Evolutionary conservation across 2,329 filamentous ascomycete genomes (phyloP), one percentile per base, ranked within the genome.

Genomic region (Phaeophleospora eucalypticola): DNA sequence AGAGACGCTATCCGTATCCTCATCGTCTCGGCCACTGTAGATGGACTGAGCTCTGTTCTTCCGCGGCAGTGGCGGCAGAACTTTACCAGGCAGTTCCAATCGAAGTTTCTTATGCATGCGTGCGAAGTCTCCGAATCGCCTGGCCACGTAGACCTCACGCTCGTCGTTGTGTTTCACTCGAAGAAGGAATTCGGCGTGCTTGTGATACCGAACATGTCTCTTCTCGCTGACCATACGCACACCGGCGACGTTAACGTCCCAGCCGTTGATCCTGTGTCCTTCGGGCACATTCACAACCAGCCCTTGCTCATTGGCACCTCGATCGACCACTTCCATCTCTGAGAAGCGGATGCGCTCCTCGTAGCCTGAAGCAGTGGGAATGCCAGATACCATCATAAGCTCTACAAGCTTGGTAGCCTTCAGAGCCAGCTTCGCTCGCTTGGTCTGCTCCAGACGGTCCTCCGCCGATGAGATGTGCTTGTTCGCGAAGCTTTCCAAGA

Each of bases 381-480:
- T 86, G 32, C 93, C 93, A 6, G 91, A 97, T 7, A 98, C 93
- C 89, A 98, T 96, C 93, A 98, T 98, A 51, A 98, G 76, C 75
- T 98, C 93, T 9, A 98, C 88, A 48, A 98, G 74, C 73, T 98
- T 98, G 67, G 93, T 85, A 39, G 87, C 89, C 77, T 98, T 98
- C 59, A 84, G 77, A 3, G 93, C 91, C 55, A 98, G 73, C 69
- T 98, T 98, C 56, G 84, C 80, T 48, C 93, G 81, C 74, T 98
- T 98, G 8, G 93, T 97, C 69, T 96, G 89, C 70, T 98, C 93
- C 21, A 97, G 73, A 3, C 93, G 82, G 66, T 98, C 93, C 70
- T 97, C 93, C 4, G 91, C 96, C 4, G 90, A 95, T 2, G 91
- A 97, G 36, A 98, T 96, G 66, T 91, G 87, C 68, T 97, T 98